Evolutionary conservation across 208 protist genomes (phyloP).

Genomic region (Crithidia expoeki): DNA sequence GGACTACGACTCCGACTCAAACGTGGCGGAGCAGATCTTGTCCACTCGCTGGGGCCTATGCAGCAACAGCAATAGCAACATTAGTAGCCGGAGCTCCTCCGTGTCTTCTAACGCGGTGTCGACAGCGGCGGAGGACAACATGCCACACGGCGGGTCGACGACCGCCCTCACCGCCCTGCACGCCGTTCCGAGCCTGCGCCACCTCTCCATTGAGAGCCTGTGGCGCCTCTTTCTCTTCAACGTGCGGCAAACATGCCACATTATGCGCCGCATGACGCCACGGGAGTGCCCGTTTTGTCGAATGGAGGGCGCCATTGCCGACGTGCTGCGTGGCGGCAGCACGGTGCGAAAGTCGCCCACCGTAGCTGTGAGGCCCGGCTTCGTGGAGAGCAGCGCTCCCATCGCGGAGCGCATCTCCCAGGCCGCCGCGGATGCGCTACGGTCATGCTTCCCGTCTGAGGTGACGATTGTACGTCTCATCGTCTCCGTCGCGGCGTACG

Average conservation of each 20-base stretch:
- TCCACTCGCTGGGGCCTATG: conserved; percentile 30
- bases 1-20: conserved; percentile 28
- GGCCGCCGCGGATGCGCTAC: conserved; percentile 39
- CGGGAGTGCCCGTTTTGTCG: conserved; percentile 36
- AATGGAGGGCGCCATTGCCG: conserved; percentile 35
- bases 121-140: not conserved
- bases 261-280: conserved; percentile 38
- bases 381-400: not conserved
- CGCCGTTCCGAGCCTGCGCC: conserved; percentile 48
- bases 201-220: conserved; percentile 48
- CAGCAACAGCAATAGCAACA: not conserved
- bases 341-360: conserved; percentile 9
- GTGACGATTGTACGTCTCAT: conserved; percentile 44
- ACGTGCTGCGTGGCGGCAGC: conserved; percentile 24
- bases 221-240: conserved; percentile 63
- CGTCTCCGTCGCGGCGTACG: conserved; percentile 43
- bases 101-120: not conserved
- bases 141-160: not conserved
- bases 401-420: conserved; percentile 24
- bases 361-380: conserved; percentile 1
- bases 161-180: conserved; percentile 13
- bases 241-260: conserved; percentile 45
- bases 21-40: conserved; percentile 30
- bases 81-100: not conserved
- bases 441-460: conserved; percentile 25